phyloP scores from a whole-genome alignment of 441 rosid species.

The Euphorbia celastroides region DNA sequence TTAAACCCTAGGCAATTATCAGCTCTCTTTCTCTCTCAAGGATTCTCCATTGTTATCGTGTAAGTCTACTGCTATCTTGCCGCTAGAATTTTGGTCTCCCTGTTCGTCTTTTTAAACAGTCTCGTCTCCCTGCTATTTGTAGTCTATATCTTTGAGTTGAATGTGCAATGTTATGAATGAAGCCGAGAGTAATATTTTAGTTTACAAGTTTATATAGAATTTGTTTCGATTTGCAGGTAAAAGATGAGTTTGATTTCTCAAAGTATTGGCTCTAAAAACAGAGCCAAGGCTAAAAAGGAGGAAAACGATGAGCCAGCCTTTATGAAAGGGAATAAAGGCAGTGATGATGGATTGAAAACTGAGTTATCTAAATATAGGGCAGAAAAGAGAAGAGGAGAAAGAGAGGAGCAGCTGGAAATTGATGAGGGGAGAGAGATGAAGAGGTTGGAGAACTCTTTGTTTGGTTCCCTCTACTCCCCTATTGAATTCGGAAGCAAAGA shows the following conservation, averaged over 20 bases:
- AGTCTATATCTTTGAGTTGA: background rate
- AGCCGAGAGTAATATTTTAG: background rate
- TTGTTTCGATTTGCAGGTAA: slow-evolving; percentile 10
- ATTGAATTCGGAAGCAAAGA: slow-evolving; percentile 56
- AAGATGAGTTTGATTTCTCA: slow-evolving; percentile 64
- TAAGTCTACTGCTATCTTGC: too few species aligned
- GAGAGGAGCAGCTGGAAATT: slow-evolving; percentile 32
- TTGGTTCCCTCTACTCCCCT: slow-evolving; percentile 73
- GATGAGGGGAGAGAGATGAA: slow-evolving; percentile 60
- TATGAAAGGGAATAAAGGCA: slow-evolving; percentile 23
- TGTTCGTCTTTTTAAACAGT: too few species aligned
- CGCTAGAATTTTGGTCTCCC: too few species aligned
- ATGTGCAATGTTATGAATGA: background rate
- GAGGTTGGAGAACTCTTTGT: slow-evolving; percentile 62
- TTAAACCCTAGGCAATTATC: too few species aligned
- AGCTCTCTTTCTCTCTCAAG: too few species aligned
- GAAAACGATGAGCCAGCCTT: slow-evolving; percentile 25
- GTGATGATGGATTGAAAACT: slow-evolving; percentile 24
- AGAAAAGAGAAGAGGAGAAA: slow-evolving; percentile 55
- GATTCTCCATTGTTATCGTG: too few species aligned
- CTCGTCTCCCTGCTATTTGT: background rate
- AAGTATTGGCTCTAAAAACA: slow-evolving; percentile 32
- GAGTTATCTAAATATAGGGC: slow-evolving; percentile 24
- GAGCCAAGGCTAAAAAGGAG: slow-evolving; percentile 28
- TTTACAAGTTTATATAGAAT: background rate